Evolutionary conservation across 371 early-diverging fungal species (phyloP), one percentile per base, ranked within the genome.

Genomic region (Mucor indicus): DNA sequence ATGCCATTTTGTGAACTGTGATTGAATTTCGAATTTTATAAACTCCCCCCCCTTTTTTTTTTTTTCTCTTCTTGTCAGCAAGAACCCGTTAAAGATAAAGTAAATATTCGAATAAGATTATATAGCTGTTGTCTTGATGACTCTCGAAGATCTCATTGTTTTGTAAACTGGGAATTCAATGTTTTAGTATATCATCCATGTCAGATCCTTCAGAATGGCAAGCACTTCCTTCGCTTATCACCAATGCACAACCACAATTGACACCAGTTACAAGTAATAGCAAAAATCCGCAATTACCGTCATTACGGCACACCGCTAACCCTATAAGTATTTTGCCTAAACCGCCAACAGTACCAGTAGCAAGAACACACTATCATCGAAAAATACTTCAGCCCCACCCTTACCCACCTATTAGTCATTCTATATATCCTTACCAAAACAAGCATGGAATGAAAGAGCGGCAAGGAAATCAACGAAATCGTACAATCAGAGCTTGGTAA

Each of bases 401-500:
- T 9, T 51, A 51, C 27, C 36, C 46, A 13, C 15, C 44, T 22
- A 19, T 32, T 11, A 41, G 44, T 12, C 32, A 48, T 50, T 30
- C 44, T 15, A 43, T 49, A 3, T 50, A 55, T 44, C 43, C 41
- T 5, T 25, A 48, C 24, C 25, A 32, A 12, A 19, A 13, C 6
- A 29, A 38, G 17, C 30, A 38, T 22, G 31, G 38, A 30, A 38
- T 19, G 20, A 44, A 38, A 44, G n/a, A n/a, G n/a, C n/a, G n/a
- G n/a, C 9, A 37, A 55, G 51, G 50, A 9, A 50, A 24, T 20
- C 62, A 65, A 53, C 57, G 75, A 23, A 60, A 61, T 21, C 59
- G 75, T 37, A 67, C 70, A 2, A 74, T 65, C 29, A 38, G 75
- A 51, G 75, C 75, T 39, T 74, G 75, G 75, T 74, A 57, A 49